Evolutionary conservation across 768 basidiomycete genomes (phyloP), one percentile per base, ranked within the genome.

Genomic region (Xerocomus potaroensis): DNA sequence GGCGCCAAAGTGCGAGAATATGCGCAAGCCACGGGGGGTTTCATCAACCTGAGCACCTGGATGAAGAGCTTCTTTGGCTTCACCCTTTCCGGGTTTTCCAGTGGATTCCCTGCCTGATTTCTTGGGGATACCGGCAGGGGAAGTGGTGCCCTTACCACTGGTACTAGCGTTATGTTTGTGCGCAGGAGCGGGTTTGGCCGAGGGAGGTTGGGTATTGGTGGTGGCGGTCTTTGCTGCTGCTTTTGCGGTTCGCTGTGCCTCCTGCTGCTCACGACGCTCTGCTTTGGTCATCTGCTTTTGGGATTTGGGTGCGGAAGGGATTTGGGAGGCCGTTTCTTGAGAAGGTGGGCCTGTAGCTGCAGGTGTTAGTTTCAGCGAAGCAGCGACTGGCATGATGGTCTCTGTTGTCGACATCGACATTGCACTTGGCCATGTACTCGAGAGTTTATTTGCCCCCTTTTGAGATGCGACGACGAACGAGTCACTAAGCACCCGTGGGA

Each of bases 1-100:
- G 23, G 85, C 68, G 31, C 84, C 87, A 65, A 92, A 92, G 66
- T 91, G 91, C 34, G 87, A 83, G 64, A 91, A 91, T 57, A 91
- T 91, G 40, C 83, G 79, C 41, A 89, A 64, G n/a, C 85, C 83
- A 43, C 80, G 81, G 18, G 63, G 69, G 14, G 67, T 62, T 27
- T 69, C 69, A 15, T 73, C 73, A 0, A 53, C 9, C 35, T 50
- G 69, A 46, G 32, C 51, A 55, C 45, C 69, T 64, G 37, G 67
- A 36, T 63, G 46, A 12, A 23, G n/a, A n/a, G 29, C 31, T 22
- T 67, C 64, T 45, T 58, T 68, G 16, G 39, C 19, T 24, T 65
- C 65, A 19, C 59, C 55, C 50, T 60, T 63, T 5, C 36, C 50
- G 2, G 41, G 48, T 41, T 60, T 63, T 29, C 24, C 12, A 3